Conservation (phyloP, 352 stramenopile species). For the Pythium monospermum region DNA sequence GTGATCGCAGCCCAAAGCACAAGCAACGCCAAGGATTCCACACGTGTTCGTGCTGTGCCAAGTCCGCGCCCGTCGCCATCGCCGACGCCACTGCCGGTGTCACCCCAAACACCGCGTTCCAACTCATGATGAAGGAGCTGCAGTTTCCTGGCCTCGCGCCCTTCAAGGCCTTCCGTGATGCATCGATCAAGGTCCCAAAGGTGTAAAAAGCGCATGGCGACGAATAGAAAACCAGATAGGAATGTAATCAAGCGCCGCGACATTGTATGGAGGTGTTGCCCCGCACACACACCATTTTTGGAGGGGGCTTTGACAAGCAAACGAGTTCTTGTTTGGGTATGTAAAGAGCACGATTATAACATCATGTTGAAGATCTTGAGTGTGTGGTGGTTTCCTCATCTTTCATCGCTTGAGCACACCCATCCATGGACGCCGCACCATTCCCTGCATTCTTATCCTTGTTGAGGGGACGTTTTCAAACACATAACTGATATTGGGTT, state of each 20-base stretch:
- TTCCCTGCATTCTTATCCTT: too few species aligned
- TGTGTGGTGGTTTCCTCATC: too few species aligned
- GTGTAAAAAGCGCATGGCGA: slow-evolving; percentile 24
- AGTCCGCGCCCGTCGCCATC: slow-evolving; percentile 19
- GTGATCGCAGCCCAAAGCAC: slow-evolving; percentile 88
- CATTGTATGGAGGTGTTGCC: too few species aligned
- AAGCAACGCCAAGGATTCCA: slow-evolving; percentile 93
- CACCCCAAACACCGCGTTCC: slow-evolving; percentile 92
- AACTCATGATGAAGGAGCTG: slow-evolving; percentile 91
- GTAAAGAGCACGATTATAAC: too few species aligned
- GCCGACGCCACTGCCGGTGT: slow-evolving; percentile 26
- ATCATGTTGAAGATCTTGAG: too few species aligned
- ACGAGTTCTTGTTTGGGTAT: too few species aligned
- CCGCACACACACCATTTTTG: too few species aligned
- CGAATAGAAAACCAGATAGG: slow-evolving; percentile 10
- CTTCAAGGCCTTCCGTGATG: slow-evolving; percentile 80
- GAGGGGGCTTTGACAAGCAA: too few species aligned
- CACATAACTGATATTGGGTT: background rate
- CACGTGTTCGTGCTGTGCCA: slow-evolving; percentile 46
- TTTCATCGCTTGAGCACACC: too few species aligned
- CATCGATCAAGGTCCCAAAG: slow-evolving; percentile 67
- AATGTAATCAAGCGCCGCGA: background rate
- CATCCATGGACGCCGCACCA: too few species aligned
- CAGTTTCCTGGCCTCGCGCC: slow-evolving; percentile 84
- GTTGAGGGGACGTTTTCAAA: too few species aligned